A percentile compares a stretch with the other conserved stretches of the same genome.
Conservation (phyloP, 2,329 filamentous ascomycete species). For the Tolypocladium cylindrosporum region DNA sequence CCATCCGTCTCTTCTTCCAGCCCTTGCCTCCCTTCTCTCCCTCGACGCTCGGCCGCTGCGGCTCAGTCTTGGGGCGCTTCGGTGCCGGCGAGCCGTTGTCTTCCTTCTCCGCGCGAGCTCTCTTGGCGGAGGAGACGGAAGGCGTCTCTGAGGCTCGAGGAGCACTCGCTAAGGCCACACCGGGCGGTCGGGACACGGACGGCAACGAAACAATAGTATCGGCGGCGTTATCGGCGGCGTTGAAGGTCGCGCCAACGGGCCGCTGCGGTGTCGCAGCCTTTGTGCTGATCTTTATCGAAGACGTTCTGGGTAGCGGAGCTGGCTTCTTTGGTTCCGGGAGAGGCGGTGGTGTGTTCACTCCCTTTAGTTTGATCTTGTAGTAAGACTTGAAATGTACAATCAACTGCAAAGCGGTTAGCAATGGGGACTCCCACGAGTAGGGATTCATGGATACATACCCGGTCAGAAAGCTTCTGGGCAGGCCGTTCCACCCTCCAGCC, state of each 20-base stretch:
- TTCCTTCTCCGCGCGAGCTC: slow-evolving; percentile 26
- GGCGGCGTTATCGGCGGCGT: not conserved
- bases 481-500: slow-evolving; percentile 28
- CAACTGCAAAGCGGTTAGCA: slow-evolving; percentile 18
- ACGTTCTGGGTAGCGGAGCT: slow-evolving; percentile 16
- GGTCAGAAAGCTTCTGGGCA: slow-evolving; percentile 22
- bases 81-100: slow-evolving; percentile 22
- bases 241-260: not conserved
- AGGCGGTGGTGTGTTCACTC: slow-evolving; percentile 13
- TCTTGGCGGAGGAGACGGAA: slow-evolving; percentile 17
- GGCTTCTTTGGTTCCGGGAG: slow-evolving; percentile 17
- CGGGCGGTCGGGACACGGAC: slow-evolving; percentile 1
- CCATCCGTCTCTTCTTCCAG: slow-evolving; percentile 20
- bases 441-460: slow-evolving; percentile 15
- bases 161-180: slow-evolving; percentile 9
- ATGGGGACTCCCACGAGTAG: not conserved
- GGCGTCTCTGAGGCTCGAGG: slow-evolving; percentile 10
- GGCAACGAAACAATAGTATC: slow-evolving; percentile 3
- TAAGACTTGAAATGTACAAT: slow-evolving; percentile 27
- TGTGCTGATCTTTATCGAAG: slow-evolving; percentile 30
- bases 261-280: slow-evolving; percentile 16
- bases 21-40: slow-evolving; percentile 10
- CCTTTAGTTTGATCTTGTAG: slow-evolving; percentile 25
- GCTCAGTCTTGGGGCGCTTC: slow-evolving; percentile 28
- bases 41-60: slow-evolving; percentile 10